These are phyloP conservation scores for Cairneyella variabilis DNA, from an alignment of 495 filamentous ascomycete species.

Conservation along the genomic window DNA sequence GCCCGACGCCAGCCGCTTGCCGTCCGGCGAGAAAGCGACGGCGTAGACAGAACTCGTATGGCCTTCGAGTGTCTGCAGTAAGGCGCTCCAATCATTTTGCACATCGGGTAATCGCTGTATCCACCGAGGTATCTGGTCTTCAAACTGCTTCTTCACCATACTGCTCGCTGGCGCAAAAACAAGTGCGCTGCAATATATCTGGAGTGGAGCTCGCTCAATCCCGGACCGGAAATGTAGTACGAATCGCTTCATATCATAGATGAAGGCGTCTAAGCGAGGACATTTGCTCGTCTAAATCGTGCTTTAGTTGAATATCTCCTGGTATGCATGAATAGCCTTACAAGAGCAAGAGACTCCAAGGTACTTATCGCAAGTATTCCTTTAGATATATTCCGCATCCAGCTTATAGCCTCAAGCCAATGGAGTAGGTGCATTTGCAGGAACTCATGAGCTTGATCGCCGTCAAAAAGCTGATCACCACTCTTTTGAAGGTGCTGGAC, in stretches of 20 bases:
- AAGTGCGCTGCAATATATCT: background rate
- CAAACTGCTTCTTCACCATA: background rate
- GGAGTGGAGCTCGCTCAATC: background rate
- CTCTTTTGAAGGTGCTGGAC: slow-evolving; percentile 7
- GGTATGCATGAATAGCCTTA: background rate
- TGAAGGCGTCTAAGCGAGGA: background rate
- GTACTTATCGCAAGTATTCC: slow-evolving; percentile 7
- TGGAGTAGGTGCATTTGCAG: slow-evolving; percentile 7
- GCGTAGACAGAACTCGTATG: background rate
- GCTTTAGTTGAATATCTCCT: background rate
- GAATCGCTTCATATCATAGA: background rate
- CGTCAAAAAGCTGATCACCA: background rate
- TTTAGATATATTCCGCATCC: slow-evolving; percentile 5
- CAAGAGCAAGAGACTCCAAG: background rate
- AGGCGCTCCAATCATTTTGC: too few relatives aligned
- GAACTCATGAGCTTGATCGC: slow-evolving; percentile 9
- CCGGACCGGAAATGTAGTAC: background rate
- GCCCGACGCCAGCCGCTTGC: background rate
- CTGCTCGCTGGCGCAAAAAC: background rate
- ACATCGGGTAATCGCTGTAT: background rate
- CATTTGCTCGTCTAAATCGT: background rate
- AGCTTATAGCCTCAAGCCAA: slow-evolving; percentile 11
- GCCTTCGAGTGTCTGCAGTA: background rate
- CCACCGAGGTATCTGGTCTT: background rate
- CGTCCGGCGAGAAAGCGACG: too few relatives aligned